Evolutionary conservation across 2,329 filamentous ascomycete species (phyloP), one percentile per base, ranked within the genome.

Genomic region (Sphaerulina populicola): DNA sequence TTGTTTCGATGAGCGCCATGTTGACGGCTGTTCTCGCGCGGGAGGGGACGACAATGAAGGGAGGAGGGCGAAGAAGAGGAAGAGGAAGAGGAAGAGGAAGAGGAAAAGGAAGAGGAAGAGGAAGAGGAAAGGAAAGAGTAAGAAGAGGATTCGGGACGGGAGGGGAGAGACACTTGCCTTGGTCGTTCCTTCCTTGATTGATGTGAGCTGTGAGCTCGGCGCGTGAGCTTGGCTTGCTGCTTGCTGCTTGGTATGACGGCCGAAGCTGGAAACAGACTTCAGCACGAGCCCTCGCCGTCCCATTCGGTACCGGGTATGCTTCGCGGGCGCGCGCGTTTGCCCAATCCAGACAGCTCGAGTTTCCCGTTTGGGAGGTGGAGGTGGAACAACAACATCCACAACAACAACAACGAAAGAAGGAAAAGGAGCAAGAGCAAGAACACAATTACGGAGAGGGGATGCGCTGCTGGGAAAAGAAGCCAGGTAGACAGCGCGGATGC

Each of bases 1-100:
- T 88, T 49, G 85, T 86, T 68, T 94, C 89, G 56, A 96, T 80
- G 66, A 93, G 74, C 44, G 78, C 78, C 80, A 83, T 83, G 57
- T 51, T 58, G 44, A 50, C 12, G 42, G 38, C 38, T 7, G 31
- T 35, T 35, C 31, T 33, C 31, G 31, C 12, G 4, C n/a, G n/a
- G 8, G 31, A n/a, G 10, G 31, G 31, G n/a, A n/a, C n/a, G n/a
- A n/a, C n/a, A n/a, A n/a, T n/a, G n/a, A n/a, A n/a, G n/a, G 6
- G 10, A n/a, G 12, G 31, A 27, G 23, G 5, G 6, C 2, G 23
- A 27, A 6, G 31, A 35, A 35, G 31, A 8, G 10, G 18, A 3
- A 18, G 18, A 18, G 6, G 10, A n/a, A 10, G 31, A 9, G 5
- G 11, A 8, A 33, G 30, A 33, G 8, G 31, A 35, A 35, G 31